A percentile compares a stretch with the other conserved stretches of the same genome.
Conservation (phyloP, 2,329 filamentous ascomycete genomes). For the Sporothrix luriei region DNA sequence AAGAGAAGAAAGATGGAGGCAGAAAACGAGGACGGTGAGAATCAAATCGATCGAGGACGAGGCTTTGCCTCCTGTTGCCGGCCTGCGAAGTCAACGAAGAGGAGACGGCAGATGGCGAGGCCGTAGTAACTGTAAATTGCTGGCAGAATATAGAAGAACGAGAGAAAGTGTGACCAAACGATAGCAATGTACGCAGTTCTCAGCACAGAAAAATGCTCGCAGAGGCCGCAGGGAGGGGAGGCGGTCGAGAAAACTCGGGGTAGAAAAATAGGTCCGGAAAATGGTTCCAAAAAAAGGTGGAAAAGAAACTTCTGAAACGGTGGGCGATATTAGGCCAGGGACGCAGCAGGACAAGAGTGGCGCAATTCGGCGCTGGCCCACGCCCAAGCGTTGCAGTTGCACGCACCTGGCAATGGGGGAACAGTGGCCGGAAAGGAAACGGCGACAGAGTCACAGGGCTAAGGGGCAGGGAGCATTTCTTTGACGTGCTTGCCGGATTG, state of each 20-base stretch:
- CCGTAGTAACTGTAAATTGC: constrained; percentile 13
- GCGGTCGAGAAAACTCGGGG: constrained; percentile 14
- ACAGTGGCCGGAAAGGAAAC: constrained; percentile 10
- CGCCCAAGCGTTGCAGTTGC: constrained; percentile 1
- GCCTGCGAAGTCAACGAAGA: constrained; percentile 16
- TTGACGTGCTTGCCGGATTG: neutral
- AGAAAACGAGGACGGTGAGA: neutral
- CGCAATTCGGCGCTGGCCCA: neutral
- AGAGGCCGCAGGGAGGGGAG: neutral
- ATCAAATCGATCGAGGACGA: constrained; percentile 4
- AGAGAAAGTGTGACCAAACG: neutral
- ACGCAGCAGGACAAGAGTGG: constrained; percentile 2
- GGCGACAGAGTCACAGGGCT: constrained; percentile 20
- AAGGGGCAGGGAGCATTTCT: neutral
- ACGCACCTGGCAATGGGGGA: constrained; percentile 5
- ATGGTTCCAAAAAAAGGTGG: constrained; percentile 16
- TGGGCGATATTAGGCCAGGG: constrained; percentile 23
- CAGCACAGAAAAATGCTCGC: neutral
- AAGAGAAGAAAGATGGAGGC: neutral
- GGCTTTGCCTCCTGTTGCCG: constrained; percentile 5
- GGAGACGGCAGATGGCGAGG: neutral
- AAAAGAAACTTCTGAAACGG: constrained; percentile 29
- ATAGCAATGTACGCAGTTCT: constrained; percentile 14
- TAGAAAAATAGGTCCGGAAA: neutral
- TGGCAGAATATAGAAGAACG: neutral